These are phyloP conservation scores for Lentinus polychrous DNA, from an alignment of 1,284 basidiomycete species.

Conservation along the genomic window DNA sequence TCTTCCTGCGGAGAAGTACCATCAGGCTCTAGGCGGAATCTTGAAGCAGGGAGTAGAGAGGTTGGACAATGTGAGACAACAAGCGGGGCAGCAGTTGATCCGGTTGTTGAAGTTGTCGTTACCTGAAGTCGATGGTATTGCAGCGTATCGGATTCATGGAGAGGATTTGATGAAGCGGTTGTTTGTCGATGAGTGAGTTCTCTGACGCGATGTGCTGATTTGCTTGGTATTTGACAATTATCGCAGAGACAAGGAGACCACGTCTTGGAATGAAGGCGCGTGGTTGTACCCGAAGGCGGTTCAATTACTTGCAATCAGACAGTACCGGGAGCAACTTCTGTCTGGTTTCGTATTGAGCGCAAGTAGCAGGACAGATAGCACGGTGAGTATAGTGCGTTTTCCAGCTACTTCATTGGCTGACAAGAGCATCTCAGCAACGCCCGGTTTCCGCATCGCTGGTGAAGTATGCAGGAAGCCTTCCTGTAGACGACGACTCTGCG, in stretches of 20 bases:
- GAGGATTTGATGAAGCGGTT: slow-evolving; percentile 40
- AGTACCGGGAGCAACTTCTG: slow-evolving; percentile 60
- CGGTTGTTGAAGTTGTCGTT: slow-evolving; percentile 40
- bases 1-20: slow-evolving; percentile 53
- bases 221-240: slow-evolving; percentile 1
- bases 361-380: slow-evolving; percentile 76
- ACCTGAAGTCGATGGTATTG: slow-evolving; percentile 29
- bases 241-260: slow-evolving; percentile 27
- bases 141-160: slow-evolving; percentile 44
- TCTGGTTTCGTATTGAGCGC: slow-evolving; percentile 72
- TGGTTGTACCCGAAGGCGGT: slow-evolving; percentile 71
- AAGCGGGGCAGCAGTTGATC: slow-evolving; percentile 62
- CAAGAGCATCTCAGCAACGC: slow-evolving; percentile 48
- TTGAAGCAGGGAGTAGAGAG: slow-evolving; percentile 89
- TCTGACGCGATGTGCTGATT: slow-evolving; percentile 15
- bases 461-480: slow-evolving; percentile 49
- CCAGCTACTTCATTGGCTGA: neutral
- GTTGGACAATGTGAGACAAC: slow-evolving; percentile 83
- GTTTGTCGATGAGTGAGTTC: slow-evolving; percentile 39
- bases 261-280: slow-evolving; percentile 60
- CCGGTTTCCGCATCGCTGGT: slow-evolving; percentile 57
- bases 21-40: slow-evolving; percentile 56
- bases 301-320: slow-evolving; percentile 53
- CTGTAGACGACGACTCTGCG: slow-evolving; percentile 21
- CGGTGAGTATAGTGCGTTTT: slow-evolving; percentile 41